phyloP scores from a whole-genome alignment of 495 filamentous ascomycete species.

The Articulospora tetracladia region DNA sequence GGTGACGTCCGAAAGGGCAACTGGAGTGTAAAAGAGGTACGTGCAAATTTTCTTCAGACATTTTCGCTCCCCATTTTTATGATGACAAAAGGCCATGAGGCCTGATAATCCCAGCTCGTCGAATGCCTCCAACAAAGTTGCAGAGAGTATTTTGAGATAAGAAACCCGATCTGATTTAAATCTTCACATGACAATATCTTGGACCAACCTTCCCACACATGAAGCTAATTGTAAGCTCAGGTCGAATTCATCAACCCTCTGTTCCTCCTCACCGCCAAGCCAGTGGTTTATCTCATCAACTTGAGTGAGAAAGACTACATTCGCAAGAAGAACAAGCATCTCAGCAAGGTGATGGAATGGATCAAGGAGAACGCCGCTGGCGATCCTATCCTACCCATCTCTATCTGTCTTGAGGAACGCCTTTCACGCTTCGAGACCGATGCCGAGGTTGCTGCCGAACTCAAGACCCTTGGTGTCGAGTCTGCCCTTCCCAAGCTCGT shows the following conservation, averaged over 20 bases:
- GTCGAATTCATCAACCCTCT: conserved; percentile 97
- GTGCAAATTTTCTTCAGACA: conserved; percentile 31
- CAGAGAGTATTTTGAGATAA: conserved; percentile 68
- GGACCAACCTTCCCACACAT: not conserved
- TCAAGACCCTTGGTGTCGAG: conserved; percentile 82
- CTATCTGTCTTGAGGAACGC: conserved; percentile 87
- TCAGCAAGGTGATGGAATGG: conserved; percentile 88
- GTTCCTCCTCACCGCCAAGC: conserved; percentile 93
- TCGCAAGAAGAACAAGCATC: conserved; percentile 99
- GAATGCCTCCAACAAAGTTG: conserved; percentile 62
- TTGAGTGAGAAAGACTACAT: conserved; percentile 96
- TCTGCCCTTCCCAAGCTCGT: conserved; percentile 92
- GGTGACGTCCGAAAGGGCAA: conserved; percentile 89
- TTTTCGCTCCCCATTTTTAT: conserved; percentile 37
- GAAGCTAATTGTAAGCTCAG: conserved; percentile 46
- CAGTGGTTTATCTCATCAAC: conserved; percentile 96
- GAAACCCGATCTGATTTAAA: conserved; percentile 41
- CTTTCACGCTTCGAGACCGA: conserved; percentile 75
- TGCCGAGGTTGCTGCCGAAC: conserved; percentile 77
- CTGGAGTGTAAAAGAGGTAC: conserved; percentile 95
- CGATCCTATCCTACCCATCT: conserved; percentile 90
- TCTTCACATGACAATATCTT: not conserved
- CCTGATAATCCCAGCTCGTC: conserved; percentile 99
- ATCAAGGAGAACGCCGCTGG: conserved; percentile 84
- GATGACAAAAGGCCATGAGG: conserved; percentile 97